Evolutionary conservation across 176 grass and related monocot genomes (phyloP), one percentile per base, ranked within the genome.

Genomic region (Dactylis glomerata): DNA sequence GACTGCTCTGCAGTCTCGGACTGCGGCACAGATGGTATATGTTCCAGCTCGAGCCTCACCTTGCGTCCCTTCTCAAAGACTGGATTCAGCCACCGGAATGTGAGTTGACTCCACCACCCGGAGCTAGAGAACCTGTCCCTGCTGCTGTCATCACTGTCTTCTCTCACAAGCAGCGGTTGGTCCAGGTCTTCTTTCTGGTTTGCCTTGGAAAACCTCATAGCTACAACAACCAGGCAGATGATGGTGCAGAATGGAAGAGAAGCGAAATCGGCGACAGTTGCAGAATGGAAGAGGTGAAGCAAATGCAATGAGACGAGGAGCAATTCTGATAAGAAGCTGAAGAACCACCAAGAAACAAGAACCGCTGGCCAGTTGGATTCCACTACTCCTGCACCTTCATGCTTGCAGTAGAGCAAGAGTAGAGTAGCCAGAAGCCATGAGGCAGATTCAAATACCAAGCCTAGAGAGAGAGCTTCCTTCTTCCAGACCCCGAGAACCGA

Each of bases 51-150:
- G 6, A 97, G 95, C 49, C 84, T 78, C 55, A 85, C 78, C 30
- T 23, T 83, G 28, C 73, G 55, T 16, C 90, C 95, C 84, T 89
- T 97, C 37, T 89, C 78, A 22, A 97, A 92, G 30, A 97, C 84
- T 1, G 84, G 88, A 56, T 92, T 97, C 68, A 97, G 69, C 95
- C 95, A 97, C 12, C 36, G 86, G 63, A 94, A 97, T 8, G 88
- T 97, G 30, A 97, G 90, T 6, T n/a, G 79, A 64, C 88, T 92
- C 90, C 95, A 97, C 75, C 81, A 87, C 37, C 88, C 87, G 0
- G 92, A 83, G 42, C 15, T 80, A 15, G 89, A 90, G 75, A 87
- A 92, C 42, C 59, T 84, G 16, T 92, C 75, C 30, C 11, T 70
- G 41, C 70, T 72, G 41, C 63, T 77, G 7, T 76, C 83, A 54